These are phyloP conservation scores for Tuber borchii DNA, from an alignment of 495 filamentous ascomycete genomes.

Conservation along the genomic window DNA sequence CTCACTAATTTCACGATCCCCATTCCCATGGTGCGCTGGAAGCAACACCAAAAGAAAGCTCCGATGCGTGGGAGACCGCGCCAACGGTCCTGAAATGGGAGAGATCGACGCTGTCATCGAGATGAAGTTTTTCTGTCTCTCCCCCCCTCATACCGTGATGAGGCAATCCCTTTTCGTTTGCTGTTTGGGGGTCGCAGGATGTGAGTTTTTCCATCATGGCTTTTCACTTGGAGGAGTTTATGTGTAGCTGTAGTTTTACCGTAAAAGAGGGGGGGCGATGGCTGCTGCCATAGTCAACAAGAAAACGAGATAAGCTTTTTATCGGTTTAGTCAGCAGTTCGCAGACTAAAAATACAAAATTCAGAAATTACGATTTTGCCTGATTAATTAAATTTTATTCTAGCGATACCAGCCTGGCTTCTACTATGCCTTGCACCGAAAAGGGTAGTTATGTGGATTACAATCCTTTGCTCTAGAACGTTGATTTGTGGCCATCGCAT, in stretches of 20 bases:
- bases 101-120: constrained; percentile 36
- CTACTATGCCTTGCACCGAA: not conserved
- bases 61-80: constrained; percentile 34
- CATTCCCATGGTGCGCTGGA: constrained; percentile 26
- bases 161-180: not conserved
- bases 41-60: constrained; percentile 37
- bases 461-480: not conserved
- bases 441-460: not conserved
- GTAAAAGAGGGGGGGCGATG: constrained; percentile 11
- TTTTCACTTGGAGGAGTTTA: constrained; percentile 24
- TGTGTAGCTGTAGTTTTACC: constrained; percentile 17
- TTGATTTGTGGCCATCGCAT: not conserved
- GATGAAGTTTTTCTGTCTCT: constrained; percentile 21
- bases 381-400: too few relatives aligned
- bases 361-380: not conserved
- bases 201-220: constrained; percentile 3
- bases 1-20: constrained; percentile 34
- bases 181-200: not conserved
- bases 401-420: not conserved
- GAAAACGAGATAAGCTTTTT: not conserved
- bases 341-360: not conserved
- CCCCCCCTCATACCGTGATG: constrained; percentile 7
- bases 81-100: constrained; percentile 9
- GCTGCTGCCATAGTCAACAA: not conserved
- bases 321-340: not conserved